Conservation (phyloP, 2,329 filamentous ascomycete genomes). For the Graphilbum fragrans region DNA sequence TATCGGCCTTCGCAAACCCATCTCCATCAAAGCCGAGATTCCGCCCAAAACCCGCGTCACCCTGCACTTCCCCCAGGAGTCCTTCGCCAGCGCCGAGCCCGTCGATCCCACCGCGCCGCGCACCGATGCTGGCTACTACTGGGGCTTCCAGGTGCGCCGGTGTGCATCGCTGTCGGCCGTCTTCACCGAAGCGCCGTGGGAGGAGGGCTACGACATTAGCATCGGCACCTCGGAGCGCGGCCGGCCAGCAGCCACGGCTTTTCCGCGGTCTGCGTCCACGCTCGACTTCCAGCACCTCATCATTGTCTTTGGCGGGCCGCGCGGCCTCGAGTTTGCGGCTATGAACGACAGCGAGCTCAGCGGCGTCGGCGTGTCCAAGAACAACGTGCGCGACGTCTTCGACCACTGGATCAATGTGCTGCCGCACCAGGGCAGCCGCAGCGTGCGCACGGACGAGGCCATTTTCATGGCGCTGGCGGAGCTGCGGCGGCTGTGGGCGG, state of each 20-base stretch:
- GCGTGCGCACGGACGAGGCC: conserved; percentile 75
- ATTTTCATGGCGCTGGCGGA: conserved; percentile 64
- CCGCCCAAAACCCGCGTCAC: conserved; percentile 64
- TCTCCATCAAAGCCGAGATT: conserved; percentile 46
- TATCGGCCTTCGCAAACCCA: conserved; percentile 41
- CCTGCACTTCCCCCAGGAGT: conserved; percentile 45
- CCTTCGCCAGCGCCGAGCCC: conserved; percentile 37
- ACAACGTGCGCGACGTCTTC: conserved; percentile 58
- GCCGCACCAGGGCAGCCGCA: conserved; percentile 69
- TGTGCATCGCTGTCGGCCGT: conserved; percentile 56
- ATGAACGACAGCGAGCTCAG: conserved; percentile 43
- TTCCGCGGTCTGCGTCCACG: conserved; percentile 24
- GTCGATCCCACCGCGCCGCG: conserved; percentile 59
- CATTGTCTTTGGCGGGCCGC: conserved; percentile 69
- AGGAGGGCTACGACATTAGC: conserved; percentile 69
- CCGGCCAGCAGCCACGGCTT: conserved; percentile 31
- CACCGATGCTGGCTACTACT: conserved; percentile 71
- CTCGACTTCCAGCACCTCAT: conserved; percentile 56
- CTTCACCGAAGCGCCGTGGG: conserved; percentile 64
- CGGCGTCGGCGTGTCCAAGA: conserved; percentile 50
- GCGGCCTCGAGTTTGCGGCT: conserved; percentile 66
- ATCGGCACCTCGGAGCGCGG: conserved; percentile 78
- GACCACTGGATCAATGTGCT: conserved; percentile 77
- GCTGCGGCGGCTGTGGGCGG: conserved; percentile 46
- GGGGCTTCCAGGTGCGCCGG: conserved; percentile 65